These are phyloP conservation scores for Stromatinia cepivora DNA, from an alignment of 2,329 filamentous ascomycete species.

Conservation along the genomic window DNA sequence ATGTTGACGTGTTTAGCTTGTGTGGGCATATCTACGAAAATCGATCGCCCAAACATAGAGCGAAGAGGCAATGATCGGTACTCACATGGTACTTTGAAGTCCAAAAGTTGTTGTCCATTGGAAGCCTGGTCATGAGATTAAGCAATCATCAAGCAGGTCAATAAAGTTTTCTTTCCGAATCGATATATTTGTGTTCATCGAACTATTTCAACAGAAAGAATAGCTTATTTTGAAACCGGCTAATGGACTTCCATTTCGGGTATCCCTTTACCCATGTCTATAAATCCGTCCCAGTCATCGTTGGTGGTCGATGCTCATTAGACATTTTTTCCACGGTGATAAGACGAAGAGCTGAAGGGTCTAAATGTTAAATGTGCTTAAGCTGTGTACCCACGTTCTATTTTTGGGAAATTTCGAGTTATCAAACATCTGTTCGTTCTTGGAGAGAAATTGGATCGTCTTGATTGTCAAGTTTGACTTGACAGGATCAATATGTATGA, in stretches of 20 bases:
- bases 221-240: constrained; percentile 9
- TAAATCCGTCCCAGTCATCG: neutral
- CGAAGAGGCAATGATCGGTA: neutral
- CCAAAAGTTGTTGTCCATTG: neutral
- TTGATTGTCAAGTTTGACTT: constrained; percentile 4
- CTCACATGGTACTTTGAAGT: neutral
- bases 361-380: neutral
- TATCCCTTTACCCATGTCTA: neutral
- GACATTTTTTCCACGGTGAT: neutral
- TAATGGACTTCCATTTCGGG: constrained; percentile 7
- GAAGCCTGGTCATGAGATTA: neutral
- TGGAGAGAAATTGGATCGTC: neutral
- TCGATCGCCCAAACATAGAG: neutral
- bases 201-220: neutral
- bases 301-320: constrained; percentile 11
- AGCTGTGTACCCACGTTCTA: neutral
- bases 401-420: neutral
- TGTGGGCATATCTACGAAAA: neutral
- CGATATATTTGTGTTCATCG: neutral
- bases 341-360: constrained; percentile 1
- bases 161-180: neutral
- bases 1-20: neutral
- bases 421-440: constrained; percentile 3
- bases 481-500: neutral
- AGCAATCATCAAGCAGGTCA: neutral